phyloP scores from a whole-genome alignment of 2,329 filamentous ascomycete species.

The Helotiales sp. region DNA sequence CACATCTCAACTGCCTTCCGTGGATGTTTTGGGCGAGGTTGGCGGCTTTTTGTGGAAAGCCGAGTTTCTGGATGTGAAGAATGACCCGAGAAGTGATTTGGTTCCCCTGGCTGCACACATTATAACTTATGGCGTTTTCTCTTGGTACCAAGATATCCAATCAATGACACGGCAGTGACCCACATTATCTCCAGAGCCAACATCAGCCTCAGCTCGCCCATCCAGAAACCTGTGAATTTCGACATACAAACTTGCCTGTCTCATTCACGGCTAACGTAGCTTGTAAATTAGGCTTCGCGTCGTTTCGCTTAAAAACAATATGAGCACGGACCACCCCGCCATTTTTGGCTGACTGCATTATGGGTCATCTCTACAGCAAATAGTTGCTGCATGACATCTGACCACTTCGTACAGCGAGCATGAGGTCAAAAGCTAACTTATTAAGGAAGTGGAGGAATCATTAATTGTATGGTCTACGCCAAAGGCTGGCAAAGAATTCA shows the following conservation, averaged over 20 bases:
- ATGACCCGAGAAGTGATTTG: background rate
- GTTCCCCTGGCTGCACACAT: background rate
- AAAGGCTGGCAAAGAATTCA: too few species aligned
- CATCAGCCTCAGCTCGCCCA: background rate
- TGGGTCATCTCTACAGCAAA: background rate
- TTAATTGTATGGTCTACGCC: too few species aligned
- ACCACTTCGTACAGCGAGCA: background rate
- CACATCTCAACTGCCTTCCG: too few species aligned
- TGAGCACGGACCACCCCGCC: background rate
- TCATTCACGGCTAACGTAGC: too few species aligned
- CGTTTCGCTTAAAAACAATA: too few species aligned
- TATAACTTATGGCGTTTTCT: background rate
- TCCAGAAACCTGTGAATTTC: too few species aligned
- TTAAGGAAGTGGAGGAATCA: too few species aligned
- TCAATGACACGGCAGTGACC: background rate
- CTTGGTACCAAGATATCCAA: background rate
- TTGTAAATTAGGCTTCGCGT: too few species aligned
- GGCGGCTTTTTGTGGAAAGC: too few species aligned
- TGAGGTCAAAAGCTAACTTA: background rate
- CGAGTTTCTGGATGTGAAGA: background rate
- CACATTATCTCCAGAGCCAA: background rate
- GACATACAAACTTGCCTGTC: too few species aligned
- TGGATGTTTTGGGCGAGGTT: background rate
- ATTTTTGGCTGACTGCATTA: background rate
- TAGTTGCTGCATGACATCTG: background rate